Base-by-base conservation (phyloP, 1,284 basidiomycete genomes). In the Erythrobasidium hasegawianum region DNA sequence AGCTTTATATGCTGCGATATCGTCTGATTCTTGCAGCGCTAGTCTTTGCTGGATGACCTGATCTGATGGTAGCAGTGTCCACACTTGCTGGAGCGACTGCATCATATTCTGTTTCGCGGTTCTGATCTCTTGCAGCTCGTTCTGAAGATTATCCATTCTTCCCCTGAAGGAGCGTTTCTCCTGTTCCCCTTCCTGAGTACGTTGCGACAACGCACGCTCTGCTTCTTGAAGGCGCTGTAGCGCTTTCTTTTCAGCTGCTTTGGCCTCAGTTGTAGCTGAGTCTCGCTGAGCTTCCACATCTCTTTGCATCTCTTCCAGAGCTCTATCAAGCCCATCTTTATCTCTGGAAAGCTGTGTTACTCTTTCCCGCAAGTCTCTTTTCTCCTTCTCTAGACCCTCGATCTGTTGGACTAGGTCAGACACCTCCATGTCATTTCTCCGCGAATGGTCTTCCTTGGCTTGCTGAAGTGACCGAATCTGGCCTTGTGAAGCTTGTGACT, bases 11-110 rank as follows among this genome's bases (percentile, higher is more conserved):
- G 50, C 38, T 4, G 50, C 27, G 20, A 71, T 53, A 38, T 70
- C 68, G 47, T 70, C 65, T 33, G 65, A 38, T 24, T 54, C 61
- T 56, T 58, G 64, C 1, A 71, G 50, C 10, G 67, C 62, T 20
- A 66, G 56, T 22, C 69, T 55, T n/a, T 59, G 27, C 40, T 61
- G 56, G 20, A 59, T 43, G 41, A 53, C 29, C 33, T 49, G 43
- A 22, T 66, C 56, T 13, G 60, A 26, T 13, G 62, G 50, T 33
- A 57, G n/a, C 8, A 18, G 18, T 10, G 20, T 24, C 52, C 41
- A 49, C 0, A 57, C 27, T 40, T 68, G 60, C 22, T 50, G 49
- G n/a, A 67, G 29, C 13, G 55, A 40, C 20, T n/a, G 20, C n/a
- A 57, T 14, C n/a, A 58, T 41, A 14, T 40, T 29, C 13, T 18